Evolutionary conservation across 192 early-diverging fungal genomes (phyloP).

Genomic region (Coemansia asiatica): DNA sequence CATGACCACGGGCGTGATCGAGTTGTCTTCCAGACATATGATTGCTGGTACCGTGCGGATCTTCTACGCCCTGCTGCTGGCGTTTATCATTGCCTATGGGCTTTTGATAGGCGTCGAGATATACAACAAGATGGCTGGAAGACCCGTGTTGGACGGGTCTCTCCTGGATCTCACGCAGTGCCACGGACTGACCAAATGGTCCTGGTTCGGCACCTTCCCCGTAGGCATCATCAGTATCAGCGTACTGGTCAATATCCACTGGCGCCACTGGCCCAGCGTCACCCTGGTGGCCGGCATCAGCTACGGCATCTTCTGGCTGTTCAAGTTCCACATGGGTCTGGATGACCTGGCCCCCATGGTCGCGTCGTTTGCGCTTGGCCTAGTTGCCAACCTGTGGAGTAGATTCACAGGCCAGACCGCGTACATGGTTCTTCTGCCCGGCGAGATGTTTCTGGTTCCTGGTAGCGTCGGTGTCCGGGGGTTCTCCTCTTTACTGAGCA

Average conservation of each 20-base stretch:
- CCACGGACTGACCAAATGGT: conserved; percentile 37
- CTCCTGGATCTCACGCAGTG: conserved; percentile 56
- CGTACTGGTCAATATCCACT: conserved; percentile 60
- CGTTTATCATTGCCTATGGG: conserved; percentile 73
- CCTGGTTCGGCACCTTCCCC: conserved; percentile 61
- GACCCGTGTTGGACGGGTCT: conserved; percentile 12
- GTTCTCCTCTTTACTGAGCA: conserved; percentile 61
- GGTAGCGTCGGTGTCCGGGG: conserved; percentile 72
- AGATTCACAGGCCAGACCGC: conserved; percentile 68
- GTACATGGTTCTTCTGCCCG: conserved; percentile 75
- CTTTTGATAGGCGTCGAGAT: conserved; percentile 63
- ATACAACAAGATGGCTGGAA: conserved; percentile 60
- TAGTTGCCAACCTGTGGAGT: conserved; percentile 76
- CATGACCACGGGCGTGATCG: conserved; percentile 81
- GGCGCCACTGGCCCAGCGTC: conserved; percentile 70
- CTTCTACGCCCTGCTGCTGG: conserved; percentile 76
- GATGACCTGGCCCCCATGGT: conserved; percentile 63
- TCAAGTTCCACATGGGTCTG: conserved; percentile 59
- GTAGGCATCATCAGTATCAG: conserved; percentile 56
- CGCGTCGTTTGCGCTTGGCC: conserved; percentile 73
- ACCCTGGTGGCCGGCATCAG: conserved; percentile 64
- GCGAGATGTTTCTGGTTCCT: conserved; percentile 81
- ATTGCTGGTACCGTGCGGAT: conserved; percentile 85
- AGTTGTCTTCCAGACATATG: conserved; percentile 83
- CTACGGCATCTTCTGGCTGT: conserved; percentile 64